phyloP scores from a whole-genome alignment of 2,329 filamentous ascomycete species.

The Ramichloridium luteum region DNA sequence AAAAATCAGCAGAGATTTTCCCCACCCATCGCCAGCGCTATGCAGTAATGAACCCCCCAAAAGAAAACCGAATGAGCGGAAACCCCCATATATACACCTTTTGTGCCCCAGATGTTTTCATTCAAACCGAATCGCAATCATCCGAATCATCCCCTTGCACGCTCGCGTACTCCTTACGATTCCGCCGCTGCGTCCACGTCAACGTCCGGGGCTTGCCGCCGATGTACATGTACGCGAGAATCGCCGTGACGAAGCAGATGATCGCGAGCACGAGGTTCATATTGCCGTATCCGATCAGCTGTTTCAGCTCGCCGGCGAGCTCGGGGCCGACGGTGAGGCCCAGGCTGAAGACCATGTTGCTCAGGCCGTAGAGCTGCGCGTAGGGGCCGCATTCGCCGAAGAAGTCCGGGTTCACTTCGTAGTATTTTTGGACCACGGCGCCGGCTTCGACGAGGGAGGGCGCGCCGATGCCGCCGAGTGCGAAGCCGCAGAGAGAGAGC shows the following conservation, averaged over 20 bases:
- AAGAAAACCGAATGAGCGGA: too few species aligned
- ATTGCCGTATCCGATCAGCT: constrained; percentile 44
- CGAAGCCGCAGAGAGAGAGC: constrained; percentile 38
- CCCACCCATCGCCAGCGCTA: too few species aligned
- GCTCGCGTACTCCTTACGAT: neutral
- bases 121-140: too few species aligned
- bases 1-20: too few species aligned
- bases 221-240: constrained; percentile 34
- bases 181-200: constrained; percentile 7
- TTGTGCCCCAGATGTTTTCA: too few species aligned
- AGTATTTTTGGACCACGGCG: constrained; percentile 42
- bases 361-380: constrained; percentile 53
- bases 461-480: constrained; percentile 42
- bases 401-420: constrained; percentile 41
- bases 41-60: too few species aligned
- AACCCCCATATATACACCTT: too few species aligned
- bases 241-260: constrained; percentile 33
- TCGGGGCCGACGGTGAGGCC: constrained; percentile 50
- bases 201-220: constrained; percentile 30
- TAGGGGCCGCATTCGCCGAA: constrained; percentile 48
- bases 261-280: constrained; percentile 43
- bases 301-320: constrained; percentile 40
- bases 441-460: constrained; percentile 47
- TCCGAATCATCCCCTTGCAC: too few species aligned
- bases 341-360: constrained; percentile 48